Conservation (phyloP, 257 asterid genomes). For the Plantago ovata region DNA sequence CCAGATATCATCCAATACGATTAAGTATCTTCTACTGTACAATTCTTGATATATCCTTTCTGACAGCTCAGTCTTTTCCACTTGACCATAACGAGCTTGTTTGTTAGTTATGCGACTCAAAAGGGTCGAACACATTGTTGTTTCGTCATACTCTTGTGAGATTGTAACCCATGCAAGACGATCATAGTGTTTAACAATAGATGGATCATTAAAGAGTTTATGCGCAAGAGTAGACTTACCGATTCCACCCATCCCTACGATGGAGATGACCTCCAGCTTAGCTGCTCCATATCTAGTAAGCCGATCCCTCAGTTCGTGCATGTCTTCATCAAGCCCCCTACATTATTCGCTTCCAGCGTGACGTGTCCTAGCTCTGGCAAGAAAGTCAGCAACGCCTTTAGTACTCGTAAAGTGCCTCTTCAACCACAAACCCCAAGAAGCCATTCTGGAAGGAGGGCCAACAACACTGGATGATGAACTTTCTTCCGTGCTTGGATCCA, state of each 20-base stretch:
- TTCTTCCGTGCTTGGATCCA: background rate
- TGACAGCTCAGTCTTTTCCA: no score
- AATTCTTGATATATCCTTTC: no score
- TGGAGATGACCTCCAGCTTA: conserved; percentile 2
- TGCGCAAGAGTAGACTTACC: conserved; percentile 17
- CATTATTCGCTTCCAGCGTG: no score
- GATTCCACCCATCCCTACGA: conserved; percentile 10
- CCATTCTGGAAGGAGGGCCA: background rate
- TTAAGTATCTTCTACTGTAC: no score
- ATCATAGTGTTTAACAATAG: conserved; percentile 7
- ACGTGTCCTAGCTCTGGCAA: no score
- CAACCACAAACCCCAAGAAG: no score
- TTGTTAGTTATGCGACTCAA: background rate
- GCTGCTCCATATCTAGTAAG: background rate
- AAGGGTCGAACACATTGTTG: conserved; percentile 2
- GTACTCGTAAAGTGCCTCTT: no score
- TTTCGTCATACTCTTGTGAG: conserved; percentile 10
- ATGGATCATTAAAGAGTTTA: background rate
- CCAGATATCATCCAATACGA: no score
- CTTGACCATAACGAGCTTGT: no score
- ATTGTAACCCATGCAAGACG: conserved; percentile 12
- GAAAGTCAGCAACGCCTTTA: background rate
- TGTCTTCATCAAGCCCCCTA: conserved; percentile 6
- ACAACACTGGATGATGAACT: background rate
- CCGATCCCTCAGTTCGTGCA: conserved; percentile 1